These are phyloP conservation scores for Pelargonium australe DNA, from an alignment of 441 rosid species.

Conservation along the genomic window DNA sequence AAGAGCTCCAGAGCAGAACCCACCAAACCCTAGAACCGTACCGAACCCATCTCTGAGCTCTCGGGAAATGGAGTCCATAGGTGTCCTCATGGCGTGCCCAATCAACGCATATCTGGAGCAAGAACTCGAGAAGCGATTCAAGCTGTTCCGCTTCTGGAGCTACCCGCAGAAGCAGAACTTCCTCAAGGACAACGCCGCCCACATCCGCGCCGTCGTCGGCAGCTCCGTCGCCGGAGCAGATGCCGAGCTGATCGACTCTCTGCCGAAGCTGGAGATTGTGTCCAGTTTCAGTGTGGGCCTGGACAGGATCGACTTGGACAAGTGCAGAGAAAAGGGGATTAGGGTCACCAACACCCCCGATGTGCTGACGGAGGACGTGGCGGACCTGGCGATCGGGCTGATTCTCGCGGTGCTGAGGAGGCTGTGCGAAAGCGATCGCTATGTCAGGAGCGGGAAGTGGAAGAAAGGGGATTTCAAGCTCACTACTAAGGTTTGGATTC, in stretches of 20 bases:
- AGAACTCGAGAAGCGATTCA: slow-evolving; percentile 68
- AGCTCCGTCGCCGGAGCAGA: slow-evolving; percentile 52
- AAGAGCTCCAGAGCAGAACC: too few relatives aligned
- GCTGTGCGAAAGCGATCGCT: slow-evolving; percentile 73
- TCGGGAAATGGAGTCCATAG: slow-evolving; percentile 46
- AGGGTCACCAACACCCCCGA: slow-evolving; percentile 84
- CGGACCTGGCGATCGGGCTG: slow-evolving; percentile 79
- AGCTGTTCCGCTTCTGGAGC: slow-evolving; percentile 50
- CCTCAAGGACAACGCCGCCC: slow-evolving; percentile 36
- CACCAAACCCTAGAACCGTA: neutral
- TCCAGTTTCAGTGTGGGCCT: slow-evolving; percentile 77
- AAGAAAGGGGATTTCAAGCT: slow-evolving; percentile 51
- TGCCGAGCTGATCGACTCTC: slow-evolving; percentile 52
- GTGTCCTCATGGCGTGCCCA: slow-evolving; percentile 66
- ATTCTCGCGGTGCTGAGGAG: slow-evolving; percentile 30
- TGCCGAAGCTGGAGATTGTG: slow-evolving; percentile 73
- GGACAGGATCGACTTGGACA: slow-evolving; percentile 74
- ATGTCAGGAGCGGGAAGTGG: slow-evolving; percentile 71
- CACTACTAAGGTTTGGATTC: slow-evolving; percentile 57
- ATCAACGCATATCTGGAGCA: slow-evolving; percentile 54
- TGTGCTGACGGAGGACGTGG: slow-evolving; percentile 83
- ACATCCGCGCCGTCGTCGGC: slow-evolving; percentile 88
- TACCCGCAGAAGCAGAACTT: slow-evolving; percentile 43
- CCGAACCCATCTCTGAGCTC: neutral
- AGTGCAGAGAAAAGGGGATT: slow-evolving; percentile 69